Base-by-base conservation (phyloP, 1,284 basidiomycete genomes). In the Irpex rosettiformis region DNA sequence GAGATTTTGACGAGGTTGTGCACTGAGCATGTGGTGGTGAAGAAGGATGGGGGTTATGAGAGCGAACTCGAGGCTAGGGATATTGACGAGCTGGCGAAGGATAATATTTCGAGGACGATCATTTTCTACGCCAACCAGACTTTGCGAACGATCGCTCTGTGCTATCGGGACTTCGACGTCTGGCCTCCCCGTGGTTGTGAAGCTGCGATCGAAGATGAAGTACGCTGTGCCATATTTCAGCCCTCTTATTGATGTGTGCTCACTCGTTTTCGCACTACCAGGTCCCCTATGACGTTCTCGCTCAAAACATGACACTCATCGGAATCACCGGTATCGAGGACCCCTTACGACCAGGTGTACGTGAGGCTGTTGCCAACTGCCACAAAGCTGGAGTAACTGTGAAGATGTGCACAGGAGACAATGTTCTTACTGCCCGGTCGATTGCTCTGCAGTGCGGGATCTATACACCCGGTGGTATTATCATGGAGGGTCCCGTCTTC, bases 381-480 rank as follows among this genome's bases (percentile, higher is more conserved):
- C 85, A 86, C 66, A 82, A 80, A 57, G 96, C 97, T 42, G 96
- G 96, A 65, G 95, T 99, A n/a, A 81, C 84, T 28, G 88, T 99
- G 77, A 98, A 98, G 79, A 99, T 99, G 96, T 97, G 94, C 73
- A 98, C 96, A 0, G 96, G 96, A 70, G 96, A 99, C 76, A 99
- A 98, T 66, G 92, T 96, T 53, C 82, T 98, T 49, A 96, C 94
- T 5, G 93, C 93, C 45, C 85, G 92, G 24, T 98, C 95, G 5
- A 99, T 99, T 67, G 95, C 96, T 37, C 82, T 83, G 5, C 96
- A 98, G 70, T 98, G 96, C 70, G 94, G 96, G 47, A 98, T 98
- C 72, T 97, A 91, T 75, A 91, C 88, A 5, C 76, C 89, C 1
- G 95, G 94, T 37, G 96, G 96, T 52, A 86, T 98, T 66, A 91